A percentile compares a stretch with the other conserved stretches of the same genome.
Evolutionary conservation across 805 yeast species (phyloP).

Genomic region (Candida hispaniensis): DNA sequence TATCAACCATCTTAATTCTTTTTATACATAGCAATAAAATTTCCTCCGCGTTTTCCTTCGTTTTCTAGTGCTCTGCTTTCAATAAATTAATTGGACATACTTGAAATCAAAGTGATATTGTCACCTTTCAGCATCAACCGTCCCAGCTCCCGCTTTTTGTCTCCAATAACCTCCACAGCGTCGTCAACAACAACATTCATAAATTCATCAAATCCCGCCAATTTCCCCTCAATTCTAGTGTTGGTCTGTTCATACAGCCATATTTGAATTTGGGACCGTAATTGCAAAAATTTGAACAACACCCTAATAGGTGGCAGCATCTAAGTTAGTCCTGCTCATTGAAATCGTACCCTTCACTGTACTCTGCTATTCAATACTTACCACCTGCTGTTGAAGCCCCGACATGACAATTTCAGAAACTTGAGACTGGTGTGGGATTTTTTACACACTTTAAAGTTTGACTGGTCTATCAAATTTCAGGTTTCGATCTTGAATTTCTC

Average conservation of each 20-base stretch:
- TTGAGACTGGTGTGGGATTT: too few species aligned
- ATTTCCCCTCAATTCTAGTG: slow-evolving; percentile 66
- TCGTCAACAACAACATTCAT: slow-evolving; percentile 71
- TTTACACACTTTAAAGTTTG: too few species aligned
- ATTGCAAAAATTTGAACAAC: slow-evolving; percentile 76
- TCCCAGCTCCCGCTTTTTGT: slow-evolving; percentile 36
- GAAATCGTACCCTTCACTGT: background rate
- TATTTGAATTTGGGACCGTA: slow-evolving; percentile 64
- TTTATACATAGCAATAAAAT: too few species aligned
- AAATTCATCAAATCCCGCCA: slow-evolving; percentile 92
- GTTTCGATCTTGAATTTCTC: too few species aligned
- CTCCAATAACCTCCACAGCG: slow-evolving; percentile 51
- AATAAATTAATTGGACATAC: too few species aligned
- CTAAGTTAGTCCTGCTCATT: slow-evolving; percentile 22
- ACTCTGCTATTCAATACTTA: slow-evolving; percentile 2
- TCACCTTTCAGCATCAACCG: slow-evolving; percentile 83
- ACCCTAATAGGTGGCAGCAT: slow-evolving; percentile 87
- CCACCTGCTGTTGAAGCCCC: slow-evolving; percentile 15
- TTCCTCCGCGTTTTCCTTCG: too few species aligned
- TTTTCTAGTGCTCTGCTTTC: too few species aligned
- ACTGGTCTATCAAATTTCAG: too few species aligned
- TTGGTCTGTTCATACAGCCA: slow-evolving; percentile 86
- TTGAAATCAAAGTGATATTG: slow-evolving; percentile 65
- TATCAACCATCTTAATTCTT: too few species aligned
- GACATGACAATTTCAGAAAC: too few species aligned